A percentile compares a stretch with the other conserved stretches of the same genome.
These are phyloP conservation scores for Bruguiera hainesii DNA, from an alignment of 441 rosid species.

Conservation along the genomic window DNA sequence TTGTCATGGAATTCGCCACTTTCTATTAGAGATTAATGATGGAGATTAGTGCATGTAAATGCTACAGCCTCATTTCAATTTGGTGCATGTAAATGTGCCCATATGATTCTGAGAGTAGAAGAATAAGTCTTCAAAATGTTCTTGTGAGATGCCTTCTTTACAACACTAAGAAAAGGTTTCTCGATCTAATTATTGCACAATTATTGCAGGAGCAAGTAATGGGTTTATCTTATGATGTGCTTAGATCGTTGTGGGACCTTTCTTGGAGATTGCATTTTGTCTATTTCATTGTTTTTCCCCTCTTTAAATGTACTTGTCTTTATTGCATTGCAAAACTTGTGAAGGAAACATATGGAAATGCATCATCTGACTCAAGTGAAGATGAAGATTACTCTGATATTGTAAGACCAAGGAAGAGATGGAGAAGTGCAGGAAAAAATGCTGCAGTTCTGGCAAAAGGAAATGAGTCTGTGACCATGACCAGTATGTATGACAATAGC, in stretches of 20 bases:
- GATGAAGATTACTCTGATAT: slow-evolving; percentile 63
- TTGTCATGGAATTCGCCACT: background rate
- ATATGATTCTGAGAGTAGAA: background rate
- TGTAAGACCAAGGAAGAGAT: slow-evolving; percentile 34
- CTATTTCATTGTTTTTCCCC: too few relatives aligned
- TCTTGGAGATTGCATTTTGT: background rate
- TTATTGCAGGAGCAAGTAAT: too few relatives aligned
- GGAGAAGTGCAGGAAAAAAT: slow-evolving; percentile 26
- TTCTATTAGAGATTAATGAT: background rate
- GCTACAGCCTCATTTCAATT: background rate
- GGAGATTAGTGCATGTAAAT: background rate
- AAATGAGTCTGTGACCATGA: slow-evolving; percentile 16
- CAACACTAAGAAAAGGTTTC: too few relatives aligned
- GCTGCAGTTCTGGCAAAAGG: slow-evolving; percentile 35
- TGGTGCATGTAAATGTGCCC: background rate
- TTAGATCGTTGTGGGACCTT: background rate
- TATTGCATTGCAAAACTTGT: slow-evolving; percentile 20
- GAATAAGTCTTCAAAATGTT: too few relatives aligned
- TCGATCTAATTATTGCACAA: too few relatives aligned
- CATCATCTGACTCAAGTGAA: slow-evolving; percentile 57
- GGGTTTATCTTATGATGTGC: too few relatives aligned
- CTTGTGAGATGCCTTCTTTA: too few relatives aligned
- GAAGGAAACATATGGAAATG: slow-evolving; percentile 75
- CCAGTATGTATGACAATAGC: background rate
- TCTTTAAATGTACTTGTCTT: slow-evolving; percentile 17